These are phyloP conservation scores for Trichoderma lentiforme DNA, from an alignment of 2,329 filamentous ascomycete genomes.

Conservation along the genomic window DNA sequence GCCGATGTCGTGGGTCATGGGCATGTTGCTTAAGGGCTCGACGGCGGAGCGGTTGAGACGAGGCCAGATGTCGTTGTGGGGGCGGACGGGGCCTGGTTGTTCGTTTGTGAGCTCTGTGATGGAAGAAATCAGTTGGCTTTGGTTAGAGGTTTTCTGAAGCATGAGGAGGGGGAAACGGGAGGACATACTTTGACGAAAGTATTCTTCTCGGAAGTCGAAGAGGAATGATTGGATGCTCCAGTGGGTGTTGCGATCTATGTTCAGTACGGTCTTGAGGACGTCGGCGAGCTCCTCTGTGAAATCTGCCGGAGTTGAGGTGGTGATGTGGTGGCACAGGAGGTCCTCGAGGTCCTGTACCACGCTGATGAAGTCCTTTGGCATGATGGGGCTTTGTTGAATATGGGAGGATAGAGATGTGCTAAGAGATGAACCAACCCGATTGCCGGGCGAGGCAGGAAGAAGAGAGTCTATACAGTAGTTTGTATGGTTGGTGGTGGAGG, in stretches of 20 bases:
- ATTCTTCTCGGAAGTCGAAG: conserved; percentile 11
- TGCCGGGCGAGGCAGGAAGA: neutral
- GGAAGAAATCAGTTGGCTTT: neutral
- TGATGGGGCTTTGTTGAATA: neutral
- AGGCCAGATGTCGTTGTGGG: conserved; percentile 13
- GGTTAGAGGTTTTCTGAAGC: neutral
- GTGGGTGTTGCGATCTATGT: neutral
- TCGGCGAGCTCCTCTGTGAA: neutral
- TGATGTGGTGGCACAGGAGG: conserved; percentile 14
- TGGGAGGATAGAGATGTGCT: neutral
- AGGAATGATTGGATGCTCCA: conserved; percentile 17
- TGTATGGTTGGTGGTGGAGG: neutral
- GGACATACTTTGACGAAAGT: neutral
- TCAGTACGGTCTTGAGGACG: neutral
- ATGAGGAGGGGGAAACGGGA: neutral
- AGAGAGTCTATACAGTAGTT: neutral
- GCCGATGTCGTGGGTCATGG: conserved; percentile 8
- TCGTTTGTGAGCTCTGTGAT: neutral
- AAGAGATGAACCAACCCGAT: neutral
- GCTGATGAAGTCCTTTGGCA: conserved; percentile 7
- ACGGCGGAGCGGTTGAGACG: conserved; percentile 1
- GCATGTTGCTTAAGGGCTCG: conserved; percentile 5
- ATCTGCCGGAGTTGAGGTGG: neutral
- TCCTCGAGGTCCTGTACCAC: conserved; percentile 10
- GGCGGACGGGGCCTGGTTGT: neutral